Conservation (phyloP, 768 basidiomycete species). For the Cystofilobasidium ferigula region DNA sequence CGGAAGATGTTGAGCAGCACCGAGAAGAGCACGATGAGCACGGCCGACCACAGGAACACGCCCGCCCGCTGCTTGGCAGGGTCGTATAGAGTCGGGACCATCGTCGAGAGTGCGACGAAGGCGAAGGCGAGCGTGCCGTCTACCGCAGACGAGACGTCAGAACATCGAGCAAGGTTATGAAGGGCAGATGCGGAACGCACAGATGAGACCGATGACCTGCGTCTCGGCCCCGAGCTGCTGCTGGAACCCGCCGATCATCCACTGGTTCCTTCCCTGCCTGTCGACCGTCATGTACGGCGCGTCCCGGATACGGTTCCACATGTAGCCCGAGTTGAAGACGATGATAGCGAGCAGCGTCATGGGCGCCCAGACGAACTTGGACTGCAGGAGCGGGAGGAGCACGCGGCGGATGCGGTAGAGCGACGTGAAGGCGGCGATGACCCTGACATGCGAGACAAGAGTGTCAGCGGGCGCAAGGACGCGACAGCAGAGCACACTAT, state of each 20-base stretch:
- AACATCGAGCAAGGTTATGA: neutral
- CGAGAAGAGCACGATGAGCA: conserved; percentile 75
- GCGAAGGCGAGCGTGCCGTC: conserved; percentile 72
- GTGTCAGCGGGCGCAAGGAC: conserved; percentile 43
- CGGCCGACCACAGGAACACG: conserved; percentile 75
- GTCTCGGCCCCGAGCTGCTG: conserved; percentile 89
- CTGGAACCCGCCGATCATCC: conserved; percentile 80
- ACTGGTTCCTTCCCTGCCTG: conserved; percentile 43
- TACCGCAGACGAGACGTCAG: conserved; percentile 36
- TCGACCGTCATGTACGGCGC: conserved; percentile 54
- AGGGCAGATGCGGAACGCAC: conserved; percentile 45
- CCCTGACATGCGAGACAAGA: conserved; percentile 44
- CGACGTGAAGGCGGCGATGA: conserved; percentile 24
- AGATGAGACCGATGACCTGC: conserved; percentile 70
- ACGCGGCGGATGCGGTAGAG: conserved; percentile 28
- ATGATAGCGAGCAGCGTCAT: conserved; percentile 54
- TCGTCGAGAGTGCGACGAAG: conserved; percentile 61
- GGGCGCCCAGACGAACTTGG: conserved; percentile 38
- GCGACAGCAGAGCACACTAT: conserved; percentile 43
- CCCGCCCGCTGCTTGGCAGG: conserved; percentile 68
- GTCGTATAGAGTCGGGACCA: conserved; percentile 56
- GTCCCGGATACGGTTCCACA: conserved; percentile 88
- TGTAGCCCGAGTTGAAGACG: conserved; percentile 83
- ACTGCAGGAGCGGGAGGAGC: conserved; percentile 26
- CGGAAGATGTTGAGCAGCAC: conserved; percentile 75